phyloP scores from a whole-genome alignment of 768 basidiomycete species.

The Termitomyces heimii region DNA sequence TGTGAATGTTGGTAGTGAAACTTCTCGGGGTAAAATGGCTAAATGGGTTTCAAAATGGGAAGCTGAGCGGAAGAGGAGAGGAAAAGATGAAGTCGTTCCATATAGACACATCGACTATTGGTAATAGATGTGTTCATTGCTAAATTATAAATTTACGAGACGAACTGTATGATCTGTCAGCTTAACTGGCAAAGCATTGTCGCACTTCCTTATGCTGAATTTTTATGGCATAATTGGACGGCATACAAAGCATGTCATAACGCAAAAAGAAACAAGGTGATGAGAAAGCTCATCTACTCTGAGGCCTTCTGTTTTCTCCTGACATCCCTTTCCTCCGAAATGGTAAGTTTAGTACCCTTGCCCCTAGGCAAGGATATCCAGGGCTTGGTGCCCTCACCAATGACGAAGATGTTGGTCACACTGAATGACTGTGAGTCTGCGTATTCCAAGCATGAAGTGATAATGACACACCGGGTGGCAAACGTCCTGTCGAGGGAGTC shows the following conservation, averaged over 20 bases:
- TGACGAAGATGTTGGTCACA: slow-evolving; percentile 96
- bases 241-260: slow-evolving; percentile 38
- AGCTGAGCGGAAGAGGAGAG: slow-evolving; percentile 61
- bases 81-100: slow-evolving; percentile 29
- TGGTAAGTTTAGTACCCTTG: slow-evolving; percentile 97
- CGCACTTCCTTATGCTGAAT: slow-evolving; percentile 5
- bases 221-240: slow-evolving; percentile 22
- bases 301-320: slow-evolving; percentile 75
- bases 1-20: slow-evolving; percentile 77
- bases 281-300: slow-evolving; percentile 44
- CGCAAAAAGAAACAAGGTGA: slow-evolving; percentile 17
- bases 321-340: slow-evolving; percentile 92
- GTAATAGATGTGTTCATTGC: slow-evolving; percentile 16
- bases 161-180: not conserved
- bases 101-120: slow-evolving; percentile 44
- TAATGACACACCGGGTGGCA: slow-evolving; percentile 79
- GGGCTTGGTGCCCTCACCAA: slow-evolving; percentile 92
- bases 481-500: slow-evolving; percentile 94
- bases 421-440: slow-evolving; percentile 30
- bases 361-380: slow-evolving; percentile 97
- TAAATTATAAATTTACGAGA: not conserved
- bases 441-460: not conserved
- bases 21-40: slow-evolving; percentile 76
- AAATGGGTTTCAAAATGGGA: slow-evolving; percentile 91
- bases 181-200: not conserved